phyloP scores from a whole-genome alignment of 2,329 filamentous ascomycete species.

The Lomentospora prolificans region DNA sequence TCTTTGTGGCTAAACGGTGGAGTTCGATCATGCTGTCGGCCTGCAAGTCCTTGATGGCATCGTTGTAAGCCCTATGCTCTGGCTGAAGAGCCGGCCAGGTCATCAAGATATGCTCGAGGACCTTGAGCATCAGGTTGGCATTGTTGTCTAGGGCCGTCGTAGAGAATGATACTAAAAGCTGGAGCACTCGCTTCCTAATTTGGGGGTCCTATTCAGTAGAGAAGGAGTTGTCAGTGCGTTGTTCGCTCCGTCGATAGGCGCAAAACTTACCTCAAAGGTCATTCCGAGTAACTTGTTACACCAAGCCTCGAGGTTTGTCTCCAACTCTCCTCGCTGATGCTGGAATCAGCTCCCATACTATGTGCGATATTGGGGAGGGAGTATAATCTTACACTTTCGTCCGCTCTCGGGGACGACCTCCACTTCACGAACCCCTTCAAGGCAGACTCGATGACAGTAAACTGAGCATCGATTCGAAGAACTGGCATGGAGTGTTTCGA shows the following conservation, averaged over 20 bases:
- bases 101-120: constrained; percentile 83
- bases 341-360: not conserved
- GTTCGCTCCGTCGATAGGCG: no score
- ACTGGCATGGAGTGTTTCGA: constrained; percentile 62
- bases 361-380: constrained; percentile 11
- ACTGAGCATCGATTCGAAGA: constrained; percentile 77
- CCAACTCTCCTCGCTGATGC: constrained; percentile 30
- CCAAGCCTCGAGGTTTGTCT: constrained; percentile 60
- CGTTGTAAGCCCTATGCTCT: constrained; percentile 64
- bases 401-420: constrained; percentile 29
- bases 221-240: not conserved
- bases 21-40: constrained; percentile 77
- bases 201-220: constrained; percentile 53
- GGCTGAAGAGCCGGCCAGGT: constrained; percentile 67
- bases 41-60: constrained; percentile 84
- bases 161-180: constrained; percentile 76
- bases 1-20: constrained; percentile 78
- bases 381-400: constrained; percentile 18
- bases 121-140: constrained; percentile 72
- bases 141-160: constrained; percentile 71
- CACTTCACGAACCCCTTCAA: constrained; percentile 84
- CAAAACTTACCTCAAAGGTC: constrained; percentile 50
- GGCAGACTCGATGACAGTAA: constrained; percentile 79
- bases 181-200: constrained; percentile 71
- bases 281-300: constrained; percentile 60